Evolutionary conservation across 441 rosid genomes (phyloP).

Genomic region (Aquilaria agallochum): DNA sequence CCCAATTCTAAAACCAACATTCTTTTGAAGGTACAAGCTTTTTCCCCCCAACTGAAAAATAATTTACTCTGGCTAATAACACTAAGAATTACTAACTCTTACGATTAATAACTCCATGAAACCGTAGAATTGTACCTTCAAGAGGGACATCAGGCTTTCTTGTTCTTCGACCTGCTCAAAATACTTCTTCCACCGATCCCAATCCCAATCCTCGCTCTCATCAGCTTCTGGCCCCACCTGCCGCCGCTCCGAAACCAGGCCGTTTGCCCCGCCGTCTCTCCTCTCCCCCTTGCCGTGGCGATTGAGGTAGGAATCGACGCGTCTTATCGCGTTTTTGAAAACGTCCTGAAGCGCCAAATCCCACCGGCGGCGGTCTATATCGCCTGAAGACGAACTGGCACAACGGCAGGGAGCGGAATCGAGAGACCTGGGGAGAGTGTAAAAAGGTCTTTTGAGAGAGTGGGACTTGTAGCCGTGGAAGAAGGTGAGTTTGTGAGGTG

Average conservation of each 20-base stretch:
- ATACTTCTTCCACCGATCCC: slow-evolving; percentile 93
- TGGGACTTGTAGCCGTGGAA: slow-evolving; percentile 17
- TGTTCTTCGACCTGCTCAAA: slow-evolving; percentile 80
- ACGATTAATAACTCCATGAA: too few species aligned
- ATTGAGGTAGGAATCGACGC: slow-evolving; percentile 51
- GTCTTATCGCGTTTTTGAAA: slow-evolving; percentile 43
- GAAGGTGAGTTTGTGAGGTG: slow-evolving; percentile 46
- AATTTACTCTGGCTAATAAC: too few species aligned
- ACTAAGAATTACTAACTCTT: too few species aligned
- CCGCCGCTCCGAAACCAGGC: slow-evolving; percentile 8
- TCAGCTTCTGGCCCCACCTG: slow-evolving; percentile 7
- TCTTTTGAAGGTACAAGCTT: too few species aligned
- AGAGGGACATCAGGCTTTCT: slow-evolving; percentile 65
- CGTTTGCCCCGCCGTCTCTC: slow-evolving; percentile 17
- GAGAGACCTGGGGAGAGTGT: slow-evolving; percentile 37
- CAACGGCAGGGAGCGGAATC: slow-evolving; percentile 49
- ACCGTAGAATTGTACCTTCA: slow-evolving; percentile 44
- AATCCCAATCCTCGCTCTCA: slow-evolving; percentile 66
- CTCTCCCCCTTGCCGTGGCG: slow-evolving; percentile 9
- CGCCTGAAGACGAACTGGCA: slow-evolving; percentile 27
- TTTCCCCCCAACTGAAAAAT: too few species aligned
- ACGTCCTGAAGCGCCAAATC: slow-evolving; percentile 54
- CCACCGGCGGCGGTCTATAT: slow-evolving; percentile 41
- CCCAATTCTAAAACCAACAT: too few species aligned
- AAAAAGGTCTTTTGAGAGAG: slow-evolving; percentile 32